These are phyloP conservation scores for Podila epicladia DNA, from an alignment of 192 early-diverging fungal species.

Conservation along the genomic window DNA sequence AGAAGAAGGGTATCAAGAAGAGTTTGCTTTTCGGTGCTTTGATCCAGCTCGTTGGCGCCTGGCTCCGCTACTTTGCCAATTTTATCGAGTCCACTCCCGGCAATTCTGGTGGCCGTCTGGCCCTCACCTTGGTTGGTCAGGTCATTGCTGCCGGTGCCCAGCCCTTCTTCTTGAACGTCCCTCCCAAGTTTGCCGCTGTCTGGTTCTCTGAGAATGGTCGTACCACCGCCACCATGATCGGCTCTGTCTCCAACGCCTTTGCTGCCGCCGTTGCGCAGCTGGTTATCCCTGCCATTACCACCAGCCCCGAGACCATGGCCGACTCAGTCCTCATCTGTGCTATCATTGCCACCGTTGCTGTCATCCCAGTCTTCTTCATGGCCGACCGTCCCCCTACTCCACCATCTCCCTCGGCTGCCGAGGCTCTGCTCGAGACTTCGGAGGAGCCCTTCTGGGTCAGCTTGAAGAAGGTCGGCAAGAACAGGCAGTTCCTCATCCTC, in stretches of 20 bases:
- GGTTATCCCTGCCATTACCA: slow-evolving; percentile 58
- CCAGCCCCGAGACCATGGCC: slow-evolving; percentile 32
- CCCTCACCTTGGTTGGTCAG: slow-evolving; percentile 59
- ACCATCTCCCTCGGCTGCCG: slow-evolving; percentile 58
- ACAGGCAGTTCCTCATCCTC: slow-evolving; percentile 58
- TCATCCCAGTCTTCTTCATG: slow-evolving; percentile 57
- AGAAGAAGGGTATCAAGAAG: slow-evolving; percentile 51
- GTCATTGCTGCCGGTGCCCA: slow-evolving; percentile 58
- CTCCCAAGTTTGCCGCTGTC: slow-evolving; percentile 64
- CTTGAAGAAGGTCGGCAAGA: slow-evolving; percentile 51
- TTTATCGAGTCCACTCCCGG: slow-evolving; percentile 43
- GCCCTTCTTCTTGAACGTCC: slow-evolving; percentile 64
- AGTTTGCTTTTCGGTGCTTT: slow-evolving; percentile 55
- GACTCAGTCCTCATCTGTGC: slow-evolving; percentile 55
- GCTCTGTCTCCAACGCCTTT: slow-evolving; percentile 56
- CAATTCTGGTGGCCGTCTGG: slow-evolving; percentile 46
- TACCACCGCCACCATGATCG: slow-evolving; percentile 60
- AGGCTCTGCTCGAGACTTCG: slow-evolving; percentile 31
- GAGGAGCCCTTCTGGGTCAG: slow-evolving; percentile 48
- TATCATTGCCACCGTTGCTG: slow-evolving; percentile 48
- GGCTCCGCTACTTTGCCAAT: slow-evolving; percentile 55
- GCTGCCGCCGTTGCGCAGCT: slow-evolving; percentile 61
- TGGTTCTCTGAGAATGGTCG: slow-evolving; percentile 63
- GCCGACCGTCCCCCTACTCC: slow-evolving; percentile 56
- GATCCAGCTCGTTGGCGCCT: slow-evolving; percentile 55